Percentiles rank a stretch among this genome's conserved stretches.
Evolutionary conservation across 2,329 filamentous ascomycete species (phyloP).

Genomic region (Fusarium tricinctum): DNA sequence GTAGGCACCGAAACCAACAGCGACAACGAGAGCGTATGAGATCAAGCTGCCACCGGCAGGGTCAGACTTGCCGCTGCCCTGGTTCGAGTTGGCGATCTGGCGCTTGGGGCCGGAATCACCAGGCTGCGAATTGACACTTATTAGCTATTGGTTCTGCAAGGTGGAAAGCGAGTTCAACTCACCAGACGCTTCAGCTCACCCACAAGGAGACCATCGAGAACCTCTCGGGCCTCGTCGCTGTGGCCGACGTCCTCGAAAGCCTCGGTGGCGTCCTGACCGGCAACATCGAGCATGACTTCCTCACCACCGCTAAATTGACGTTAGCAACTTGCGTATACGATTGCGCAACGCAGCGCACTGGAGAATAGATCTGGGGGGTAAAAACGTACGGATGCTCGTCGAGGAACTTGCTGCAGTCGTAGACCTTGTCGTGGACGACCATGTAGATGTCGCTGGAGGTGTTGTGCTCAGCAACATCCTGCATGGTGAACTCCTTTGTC

Average conservation of each 20-base stretch:
- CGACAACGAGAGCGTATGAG: slow-evolving; percentile 83
- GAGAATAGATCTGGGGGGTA: slow-evolving; percentile 4
- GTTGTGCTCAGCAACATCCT: slow-evolving; percentile 87
- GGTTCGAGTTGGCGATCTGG: slow-evolving; percentile 62
- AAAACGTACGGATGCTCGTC: slow-evolving; percentile 91
- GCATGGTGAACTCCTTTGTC: slow-evolving; percentile 75
- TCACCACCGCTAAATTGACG: slow-evolving; percentile 82
- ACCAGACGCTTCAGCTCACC: slow-evolving; percentile 86
- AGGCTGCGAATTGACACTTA: slow-evolving; percentile 62
- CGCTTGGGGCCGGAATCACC: slow-evolving; percentile 81
- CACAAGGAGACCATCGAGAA: slow-evolving; percentile 81
- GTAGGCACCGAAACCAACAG: slow-evolving; percentile 84
- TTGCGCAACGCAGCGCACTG: slow-evolving; percentile 10
- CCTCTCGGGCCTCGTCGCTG: slow-evolving; percentile 97
- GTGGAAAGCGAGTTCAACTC: slow-evolving; percentile 53
- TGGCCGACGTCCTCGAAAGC: slow-evolving; percentile 99
- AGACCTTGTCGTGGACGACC: slow-evolving; percentile 97
- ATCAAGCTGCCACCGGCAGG: slow-evolving; percentile 76
- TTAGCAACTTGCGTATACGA: slow-evolving; percentile 33
- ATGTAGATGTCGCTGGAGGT: slow-evolving; percentile 94
- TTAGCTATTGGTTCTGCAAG: slow-evolving; percentile 40
- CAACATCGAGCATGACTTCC: slow-evolving; percentile 96
- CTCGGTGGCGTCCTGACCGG: slow-evolving; percentile 95
- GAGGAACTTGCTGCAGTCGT: slow-evolving; percentile 88
- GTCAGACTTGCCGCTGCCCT: slow-evolving; percentile 63